Conservation (phyloP, 306 rosid species). For the Vicia sativa region DNA sequence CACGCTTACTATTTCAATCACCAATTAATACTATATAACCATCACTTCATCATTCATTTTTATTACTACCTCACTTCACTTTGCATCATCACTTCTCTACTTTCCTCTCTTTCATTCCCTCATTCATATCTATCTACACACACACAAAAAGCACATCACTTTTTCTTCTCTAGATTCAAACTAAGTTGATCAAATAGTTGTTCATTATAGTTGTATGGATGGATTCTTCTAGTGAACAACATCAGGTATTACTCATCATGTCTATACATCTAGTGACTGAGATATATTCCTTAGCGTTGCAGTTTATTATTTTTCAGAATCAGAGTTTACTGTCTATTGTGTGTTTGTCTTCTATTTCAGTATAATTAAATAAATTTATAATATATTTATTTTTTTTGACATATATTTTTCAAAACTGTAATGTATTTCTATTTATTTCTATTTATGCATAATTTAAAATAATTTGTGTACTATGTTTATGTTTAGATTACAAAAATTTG, state of each 20-base stretch:
- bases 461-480: not conserved
- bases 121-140: not conserved
- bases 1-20: slow-evolving; percentile 22
- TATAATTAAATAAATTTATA: no score
- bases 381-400: no score
- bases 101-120: not conserved
- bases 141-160: slow-evolving; percentile 16
- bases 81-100: slow-evolving; percentile 45
- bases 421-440: no score
- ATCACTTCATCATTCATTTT: slow-evolving; percentile 17
- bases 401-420: no score
- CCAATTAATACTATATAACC: slow-evolving; percentile 49
- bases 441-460: no score
- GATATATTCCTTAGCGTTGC: no score
- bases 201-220: slow-evolving; percentile 77
- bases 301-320: no score
- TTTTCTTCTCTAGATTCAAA: slow-evolving; percentile 6
- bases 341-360: no score
- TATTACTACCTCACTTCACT: slow-evolving; percentile 56
- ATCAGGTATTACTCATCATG: slow-evolving; percentile 55
- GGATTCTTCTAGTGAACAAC: slow-evolving; percentile 82
- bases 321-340: no score
- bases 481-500: not conserved
- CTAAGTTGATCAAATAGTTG: slow-evolving; percentile 26
- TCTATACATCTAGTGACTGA: no score